These are phyloP conservation scores for Penicillium samsonianum DNA, from an alignment of 495 filamentous ascomycete species.

Conservation along the genomic window DNA sequence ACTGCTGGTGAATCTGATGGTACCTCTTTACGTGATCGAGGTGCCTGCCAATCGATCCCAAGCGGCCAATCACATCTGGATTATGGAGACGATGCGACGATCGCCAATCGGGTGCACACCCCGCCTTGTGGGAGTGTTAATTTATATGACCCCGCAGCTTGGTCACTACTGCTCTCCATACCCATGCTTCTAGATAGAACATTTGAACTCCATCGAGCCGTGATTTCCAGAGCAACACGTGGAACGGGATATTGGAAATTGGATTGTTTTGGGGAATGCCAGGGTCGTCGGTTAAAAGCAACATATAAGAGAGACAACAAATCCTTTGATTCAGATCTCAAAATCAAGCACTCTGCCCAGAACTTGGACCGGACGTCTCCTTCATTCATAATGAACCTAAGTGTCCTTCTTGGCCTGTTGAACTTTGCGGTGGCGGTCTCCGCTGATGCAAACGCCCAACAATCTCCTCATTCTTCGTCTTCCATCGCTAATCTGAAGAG, in stretches of 20 bases:
- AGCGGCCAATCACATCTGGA: neutral
- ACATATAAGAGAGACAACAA: neutral
- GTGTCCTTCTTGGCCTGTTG: conserved; percentile 33
- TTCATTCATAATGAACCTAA: conserved; percentile 31
- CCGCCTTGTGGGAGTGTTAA: neutral
- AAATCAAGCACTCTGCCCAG: neutral
- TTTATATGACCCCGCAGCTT: conserved; percentile 12
- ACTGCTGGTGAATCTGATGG: neutral
- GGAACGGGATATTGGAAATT: neutral
- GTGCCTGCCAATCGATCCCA: conserved; percentile 2
- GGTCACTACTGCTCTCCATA: neutral
- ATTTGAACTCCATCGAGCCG: neutral
- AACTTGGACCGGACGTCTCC: neutral
- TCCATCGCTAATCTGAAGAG: conserved; percentile 38
- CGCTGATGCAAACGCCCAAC: conserved; percentile 27
- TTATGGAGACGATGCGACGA: neutral
- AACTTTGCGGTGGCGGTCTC: conserved; percentile 34
- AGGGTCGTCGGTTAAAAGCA: neutral
- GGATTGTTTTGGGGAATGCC: conserved; percentile 8
- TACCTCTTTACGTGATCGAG: neutral
- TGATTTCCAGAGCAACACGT: conserved; percentile 5
- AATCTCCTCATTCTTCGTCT: conserved; percentile 19
- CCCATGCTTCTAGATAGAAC: neutral
- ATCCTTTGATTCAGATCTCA: neutral
- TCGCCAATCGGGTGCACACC: conserved; percentile 10